These are phyloP conservation scores for Leccinum incarnatum DNA, from an alignment of 768 basidiomycete genomes.

Conservation along the genomic window DNA sequence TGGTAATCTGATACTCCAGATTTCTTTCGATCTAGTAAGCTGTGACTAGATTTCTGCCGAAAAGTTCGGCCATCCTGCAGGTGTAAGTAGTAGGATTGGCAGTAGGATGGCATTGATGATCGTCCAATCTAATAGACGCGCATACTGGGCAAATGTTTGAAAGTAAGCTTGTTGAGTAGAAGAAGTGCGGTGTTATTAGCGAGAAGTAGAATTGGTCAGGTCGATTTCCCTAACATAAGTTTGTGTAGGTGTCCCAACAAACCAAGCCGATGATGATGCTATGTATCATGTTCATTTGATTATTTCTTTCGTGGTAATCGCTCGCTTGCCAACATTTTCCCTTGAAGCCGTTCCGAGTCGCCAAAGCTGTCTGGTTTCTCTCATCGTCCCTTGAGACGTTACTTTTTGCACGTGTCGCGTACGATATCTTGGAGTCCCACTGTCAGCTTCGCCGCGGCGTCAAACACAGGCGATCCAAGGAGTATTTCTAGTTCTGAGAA, in stretches of 20 bases:
- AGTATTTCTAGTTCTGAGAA: background rate
- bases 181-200: background rate
- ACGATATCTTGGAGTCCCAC: background rate
- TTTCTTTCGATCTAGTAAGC: no score
- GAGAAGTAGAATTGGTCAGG: background rate
- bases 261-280: background rate
- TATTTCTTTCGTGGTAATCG: no score
- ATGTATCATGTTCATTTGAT: background rate
- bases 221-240: background rate
- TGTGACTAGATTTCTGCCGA: no score
- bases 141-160: background rate
- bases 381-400: background rate
- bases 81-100: no score
- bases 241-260: background rate
- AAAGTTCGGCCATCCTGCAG: no score
- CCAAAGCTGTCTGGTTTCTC: background rate
- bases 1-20: no score
- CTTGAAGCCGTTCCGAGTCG: background rate
- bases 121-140: conserved; percentile 3
- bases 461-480: background rate
- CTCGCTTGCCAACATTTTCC: background rate
- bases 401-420: background rate
- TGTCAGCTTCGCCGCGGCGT: background rate
- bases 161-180: background rate
- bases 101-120: no score